Percentiles rank a stretch among this genome's conserved stretches.
Conservation (phyloP, 2,329 filamentous ascomycete species). For the Bipolaris gigantea region DNA sequence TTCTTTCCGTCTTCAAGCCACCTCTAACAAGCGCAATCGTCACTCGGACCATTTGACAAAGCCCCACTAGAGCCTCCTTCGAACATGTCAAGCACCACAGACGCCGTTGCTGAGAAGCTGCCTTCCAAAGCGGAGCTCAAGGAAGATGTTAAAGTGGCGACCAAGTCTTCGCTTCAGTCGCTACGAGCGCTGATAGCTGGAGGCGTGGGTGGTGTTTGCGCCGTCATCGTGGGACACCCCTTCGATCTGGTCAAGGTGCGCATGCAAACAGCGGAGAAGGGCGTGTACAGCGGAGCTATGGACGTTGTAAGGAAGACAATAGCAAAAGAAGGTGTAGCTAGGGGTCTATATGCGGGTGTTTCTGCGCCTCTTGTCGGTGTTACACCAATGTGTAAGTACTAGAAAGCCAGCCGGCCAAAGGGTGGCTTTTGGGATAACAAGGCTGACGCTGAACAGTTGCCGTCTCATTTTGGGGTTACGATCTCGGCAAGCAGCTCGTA, state of each 20-base stretch:
- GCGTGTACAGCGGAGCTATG: constrained; percentile 85
- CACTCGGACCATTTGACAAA: neutral
- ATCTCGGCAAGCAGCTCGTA: constrained; percentile 90
- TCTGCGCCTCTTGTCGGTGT: constrained; percentile 93
- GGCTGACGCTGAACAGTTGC: constrained; percentile 53
- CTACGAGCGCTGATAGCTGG: constrained; percentile 84
- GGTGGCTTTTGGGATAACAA: neutral
- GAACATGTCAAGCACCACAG: constrained; percentile 31
- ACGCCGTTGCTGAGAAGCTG: constrained; percentile 34
- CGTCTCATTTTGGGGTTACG: constrained; percentile 81
- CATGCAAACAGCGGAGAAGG: constrained; percentile 91
- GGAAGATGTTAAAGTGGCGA: constrained; percentile 54
- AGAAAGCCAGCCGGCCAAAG: neutral
- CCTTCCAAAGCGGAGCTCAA: constrained; percentile 52
- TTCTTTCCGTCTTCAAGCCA: constrained; percentile 2
- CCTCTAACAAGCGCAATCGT: constrained; percentile 9
- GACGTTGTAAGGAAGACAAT: constrained; percentile 90
- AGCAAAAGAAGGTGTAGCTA: constrained; percentile 76
- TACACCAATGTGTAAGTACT: constrained; percentile 92
- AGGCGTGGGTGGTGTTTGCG: constrained; percentile 90
- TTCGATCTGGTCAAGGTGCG: constrained; percentile 98
- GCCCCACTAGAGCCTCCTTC: constrained; percentile 7
- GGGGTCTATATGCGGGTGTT: constrained; percentile 93
- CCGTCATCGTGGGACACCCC: constrained; percentile 89
- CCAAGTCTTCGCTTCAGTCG: constrained; percentile 61